Evolutionary conservation across 2,329 filamentous ascomycete genomes (phyloP), one percentile per base, ranked within the genome.

Genomic region (Akanthomyces lecanii): DNA sequence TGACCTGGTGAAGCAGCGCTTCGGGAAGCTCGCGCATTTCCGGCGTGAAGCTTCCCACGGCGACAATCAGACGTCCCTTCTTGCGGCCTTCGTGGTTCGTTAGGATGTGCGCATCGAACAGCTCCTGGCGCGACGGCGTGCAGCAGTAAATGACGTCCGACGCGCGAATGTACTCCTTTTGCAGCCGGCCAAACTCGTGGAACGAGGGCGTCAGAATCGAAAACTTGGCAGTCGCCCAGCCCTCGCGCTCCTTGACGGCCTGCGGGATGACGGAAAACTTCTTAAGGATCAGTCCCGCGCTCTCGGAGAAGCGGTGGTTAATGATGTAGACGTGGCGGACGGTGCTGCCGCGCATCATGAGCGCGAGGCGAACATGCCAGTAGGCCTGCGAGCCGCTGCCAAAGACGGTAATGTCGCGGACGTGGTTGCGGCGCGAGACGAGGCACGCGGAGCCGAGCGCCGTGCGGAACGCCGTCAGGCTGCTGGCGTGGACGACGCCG

Each of bases 301-400:
- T 81, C 10, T 86, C 82, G 61, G 80, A 82, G 71, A 90, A 91
- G 60, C 82, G 80, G 40, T 90, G 87, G 71, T 93, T 96, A 72
- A 97, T 88, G 70, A 97, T 88, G 76, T 94, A 89, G 54, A 97
- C 84, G 64, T 89, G 85, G 69, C 88, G 87, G 68, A 97, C 88
- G 23, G 91, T 90, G 52, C 78, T 61, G 1, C 85, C 85, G 25
- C 83, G 89, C 56, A 95, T 81, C 66, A 94, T 82, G 12, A 98
- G 82, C 0, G 93, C 89, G 5, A 98, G 83, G 0, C 92, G 88
- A 50, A 96, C 86, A 73, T 97, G 94, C 93, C 93, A 98, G 78
- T 94, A 96, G 14, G 94, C 94, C 78, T 97, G 93, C 68, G 89
- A 87, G 52, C 94, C 94, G 40, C 89, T 88, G 28, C 94, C 94